Base-by-base conservation (phyloP, 2,329 filamentous ascomycete genomes). In the Nemania sp. region DNA sequence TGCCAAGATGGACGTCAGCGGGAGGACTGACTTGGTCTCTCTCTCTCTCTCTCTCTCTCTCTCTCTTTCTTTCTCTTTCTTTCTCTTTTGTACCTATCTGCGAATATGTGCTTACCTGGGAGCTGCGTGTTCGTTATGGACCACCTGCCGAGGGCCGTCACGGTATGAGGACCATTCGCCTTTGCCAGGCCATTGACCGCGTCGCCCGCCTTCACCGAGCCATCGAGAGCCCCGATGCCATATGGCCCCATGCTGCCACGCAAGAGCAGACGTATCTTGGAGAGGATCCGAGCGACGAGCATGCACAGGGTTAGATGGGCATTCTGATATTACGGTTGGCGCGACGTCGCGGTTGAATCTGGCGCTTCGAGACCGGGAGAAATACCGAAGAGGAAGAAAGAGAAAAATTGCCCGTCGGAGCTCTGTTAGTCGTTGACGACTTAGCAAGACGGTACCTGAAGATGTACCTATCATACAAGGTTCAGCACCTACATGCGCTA, bases 141-240 rank as follows among this genome's bases (percentile, higher is more conserved):
- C 93, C 93, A 97, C 67, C 93, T 83, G 75, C 88, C 89, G 64
- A 97, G 79, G 43, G 89, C 86, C 15, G 91, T 96, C 61, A 90
- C 76, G 1, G 91, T 96, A 68, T 74, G 68, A 13, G 57, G 57
- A 50, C 57, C n/a, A n/a, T n/a, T n/a, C 50, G 48, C 67, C 61
- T 63, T 64, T 6, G 57, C 51, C 45, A 60, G 40, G 54, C 69
- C 67, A 57, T 67, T 64, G 9, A 59, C 20, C 37, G 61, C 58
- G 21, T 62, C 66, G 49, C 63, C 62, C 39, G 25, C 7, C 25
- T 63, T 62, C 39, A 7, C 7, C 25, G 25, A 29, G 25, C 7
- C 25, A 3, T 29, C 25, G 25, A 29, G 25, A 29, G 25, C 25
- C 4, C 25, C 25, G 25, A 29, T 4, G 25, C 25, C 25, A 7